Evolutionary conservation across 805 yeast genomes (phyloP), one percentile per base, ranked within the genome.

Genomic region (Nakazawaea ambrosiae): DNA sequence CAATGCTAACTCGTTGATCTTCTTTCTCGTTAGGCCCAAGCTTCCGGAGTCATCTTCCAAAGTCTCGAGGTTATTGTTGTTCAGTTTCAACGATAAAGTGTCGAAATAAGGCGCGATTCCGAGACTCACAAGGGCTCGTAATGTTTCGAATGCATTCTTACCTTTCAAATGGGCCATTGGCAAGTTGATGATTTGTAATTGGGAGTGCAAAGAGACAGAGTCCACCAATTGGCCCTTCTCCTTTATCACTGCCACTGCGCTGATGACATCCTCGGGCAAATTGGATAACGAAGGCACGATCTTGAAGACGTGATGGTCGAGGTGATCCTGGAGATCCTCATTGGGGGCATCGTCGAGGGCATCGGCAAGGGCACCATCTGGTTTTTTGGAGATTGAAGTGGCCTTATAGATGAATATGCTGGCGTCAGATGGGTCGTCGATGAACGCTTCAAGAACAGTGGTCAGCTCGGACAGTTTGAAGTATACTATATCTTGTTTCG

Each of bases 91-190:
- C 36, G 58, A 47, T 6, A 72, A 53, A 7, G 71, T 64, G 31
- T 83, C 85, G 50, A 88, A 81, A 45, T 78, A 75, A 0, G 92
- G 85, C 0, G 76, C 66, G 17, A 87, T 62, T 2, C 88, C 94
- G 27, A 72, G 58, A 37, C 69, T 70, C 17, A 87, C 55, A 20
- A 89, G 56, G 0, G 75, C 61, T 46, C 77, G 66, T n/a, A 88
- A 50, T 20, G 67, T 63, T 33, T 79, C 81, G 40, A 70, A 69
- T 2, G 67, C 43, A 7, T 51, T 58, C 48, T 20, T 44, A 20
- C 22, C 41, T 37, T 33, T 28, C 39, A 29, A 18, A 10, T 27
- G 15, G 6, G 28, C 22, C 20, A 34, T 20, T 1, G 70, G 67
- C 5, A 66, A 40, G 34, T 56, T 55, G n/a, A 63, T 38, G 0